Evolutionary conservation across 2,329 filamentous ascomycete species (phyloP), one percentile per base, ranked within the genome.

Genomic region (Sclerotinia spermophila): DNA sequence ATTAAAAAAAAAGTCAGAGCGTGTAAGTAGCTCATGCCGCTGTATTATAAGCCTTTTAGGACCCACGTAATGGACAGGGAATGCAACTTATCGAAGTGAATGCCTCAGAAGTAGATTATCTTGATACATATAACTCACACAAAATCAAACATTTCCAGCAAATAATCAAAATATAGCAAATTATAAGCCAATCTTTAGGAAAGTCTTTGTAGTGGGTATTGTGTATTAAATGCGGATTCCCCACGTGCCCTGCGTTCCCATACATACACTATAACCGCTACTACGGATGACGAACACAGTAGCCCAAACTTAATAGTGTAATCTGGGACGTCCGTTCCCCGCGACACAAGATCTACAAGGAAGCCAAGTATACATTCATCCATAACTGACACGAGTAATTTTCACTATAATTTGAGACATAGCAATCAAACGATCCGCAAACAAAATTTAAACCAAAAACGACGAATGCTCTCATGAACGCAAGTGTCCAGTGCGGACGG

Each of bases 391-490:
- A 53, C 62, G 45, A 53, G 13, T 53, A 40, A 65, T 40, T 65
- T 48, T 24, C 6, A 30, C 33, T 40, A 53, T 21, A 65, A 53
- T 42, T 53, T 38, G 15, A 44, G 24, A 33, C 21, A 38, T n/a
- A 42, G 27, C 27, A 65, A 69, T 69, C 40, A 56, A 61, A 60
- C 38, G 24, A 48, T 48, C 48, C n/a, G 33, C 21, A 21, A 48
- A 13, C 5, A 66, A 48, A 65, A n/a, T n/a, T 40, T 40, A n/a
- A 51, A 19, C 58, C 38, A 66, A 24, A 69, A 65, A 30, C 51
- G 19, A 66, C 68, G 68, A 70, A 70, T 74, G 74, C 70, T 73
- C 74, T 68, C 74, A 76, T 76, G 75, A 72, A 67, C 38, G 48
- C 59, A 73, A 67, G 71, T 73, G 62, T 74, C 70, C 35, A 71